Percentiles rank a stretch among this genome's conserved stretches.
Conservation (phyloP, 2,329 filamentous ascomycete species). For the Talaromyces funiculosus region DNA sequence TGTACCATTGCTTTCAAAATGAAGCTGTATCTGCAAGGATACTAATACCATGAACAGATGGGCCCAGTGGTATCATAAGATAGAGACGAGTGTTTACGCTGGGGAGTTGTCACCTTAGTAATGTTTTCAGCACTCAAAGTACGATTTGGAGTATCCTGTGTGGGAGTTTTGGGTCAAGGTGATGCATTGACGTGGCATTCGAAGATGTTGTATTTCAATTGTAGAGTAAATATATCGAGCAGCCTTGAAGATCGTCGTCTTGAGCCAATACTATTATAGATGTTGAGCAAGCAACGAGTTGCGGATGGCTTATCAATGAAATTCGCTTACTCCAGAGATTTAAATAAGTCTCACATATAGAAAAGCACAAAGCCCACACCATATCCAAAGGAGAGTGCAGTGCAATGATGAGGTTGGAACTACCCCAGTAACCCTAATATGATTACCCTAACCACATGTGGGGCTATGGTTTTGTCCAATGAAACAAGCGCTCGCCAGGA, state of each 20-base stretch:
- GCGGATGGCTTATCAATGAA: too few species aligned
- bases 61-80: constrained; percentile 7
- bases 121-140: not conserved
- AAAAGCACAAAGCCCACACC: too few species aligned
- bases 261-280: not conserved
- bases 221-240: not conserved
- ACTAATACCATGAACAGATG: constrained; percentile 4
- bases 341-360: too few species aligned
- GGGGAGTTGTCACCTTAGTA: constrained; percentile 8
- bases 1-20: not conserved
- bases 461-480: too few species aligned
- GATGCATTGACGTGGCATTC: not conserved
- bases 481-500: not conserved
- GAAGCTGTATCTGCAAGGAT: not conserved
- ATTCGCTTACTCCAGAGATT: too few species aligned
- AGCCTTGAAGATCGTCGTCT: not conserved
- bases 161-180: not conserved
- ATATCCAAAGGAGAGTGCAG: too few species aligned
- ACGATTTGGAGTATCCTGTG: not conserved
- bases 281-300: not conserved
- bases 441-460: too few species aligned
- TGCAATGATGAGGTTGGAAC: too few species aligned
- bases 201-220: not conserved
- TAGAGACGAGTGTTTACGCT: constrained; percentile 1
- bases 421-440: too few species aligned